Conservation (phyloP, 805 yeast species). For the Lachancea dasiensis region DNA sequence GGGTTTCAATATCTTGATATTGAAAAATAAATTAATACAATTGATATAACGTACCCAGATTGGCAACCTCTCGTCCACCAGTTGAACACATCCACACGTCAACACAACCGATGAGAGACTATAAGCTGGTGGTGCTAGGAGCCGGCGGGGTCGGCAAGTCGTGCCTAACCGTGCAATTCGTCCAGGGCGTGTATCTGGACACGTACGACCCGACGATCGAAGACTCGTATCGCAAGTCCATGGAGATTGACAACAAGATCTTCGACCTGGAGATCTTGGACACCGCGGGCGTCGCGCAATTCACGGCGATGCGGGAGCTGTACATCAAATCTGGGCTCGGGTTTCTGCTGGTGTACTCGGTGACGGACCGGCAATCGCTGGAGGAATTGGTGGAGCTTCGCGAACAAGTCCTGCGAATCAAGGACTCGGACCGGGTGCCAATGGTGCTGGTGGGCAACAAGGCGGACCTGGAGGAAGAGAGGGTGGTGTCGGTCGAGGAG, state of each 20-base stretch:
- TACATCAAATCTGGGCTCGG: conserved; percentile 88
- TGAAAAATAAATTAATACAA: too few relatives aligned
- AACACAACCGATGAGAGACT: conserved; percentile 45
- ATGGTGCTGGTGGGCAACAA: conserved; percentile 90
- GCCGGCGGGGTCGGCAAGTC: conserved; percentile 98
- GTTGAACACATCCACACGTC: too few relatives aligned
- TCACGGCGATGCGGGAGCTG: conserved; percentile 90
- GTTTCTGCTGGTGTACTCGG: conserved; percentile 78
- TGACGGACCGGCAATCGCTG: conserved; percentile 70
- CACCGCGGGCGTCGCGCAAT: conserved; percentile 93
- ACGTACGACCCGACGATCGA: conserved; percentile 96
- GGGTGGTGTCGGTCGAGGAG: conserved; percentile 72
- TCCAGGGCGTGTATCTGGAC: conserved; percentile 84
- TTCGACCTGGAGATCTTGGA: conserved; percentile 85
- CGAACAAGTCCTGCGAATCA: conserved; percentile 79
- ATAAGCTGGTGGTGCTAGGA: conserved; percentile 86
- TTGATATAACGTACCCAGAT: too few relatives aligned
- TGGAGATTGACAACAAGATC: conserved; percentile 81
- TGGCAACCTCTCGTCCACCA: too few relatives aligned
- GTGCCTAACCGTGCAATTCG: conserved; percentile 86
- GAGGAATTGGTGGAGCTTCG: conserved; percentile 72
- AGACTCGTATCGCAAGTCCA: conserved; percentile 86
- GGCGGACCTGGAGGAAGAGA: conserved; percentile 71
- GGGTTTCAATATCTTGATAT: too few relatives aligned
- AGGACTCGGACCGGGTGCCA: conserved; percentile 69